phyloP scores from a whole-genome alignment of 352 stramenopile genomes.

The Nothophytophthora sp. region DNA sequence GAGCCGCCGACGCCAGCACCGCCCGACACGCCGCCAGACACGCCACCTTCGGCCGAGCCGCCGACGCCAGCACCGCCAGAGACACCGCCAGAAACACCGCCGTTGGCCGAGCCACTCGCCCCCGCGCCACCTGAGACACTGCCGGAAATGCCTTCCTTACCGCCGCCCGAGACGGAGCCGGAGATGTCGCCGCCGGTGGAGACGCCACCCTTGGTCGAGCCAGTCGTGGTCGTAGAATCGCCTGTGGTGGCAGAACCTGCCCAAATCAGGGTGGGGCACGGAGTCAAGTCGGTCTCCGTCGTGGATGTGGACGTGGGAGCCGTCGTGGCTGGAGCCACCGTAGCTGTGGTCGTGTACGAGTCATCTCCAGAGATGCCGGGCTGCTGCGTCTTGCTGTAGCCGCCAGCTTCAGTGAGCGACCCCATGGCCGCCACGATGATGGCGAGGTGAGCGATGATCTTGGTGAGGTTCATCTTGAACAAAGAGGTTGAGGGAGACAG shows the following conservation, averaged over 20 bases:
- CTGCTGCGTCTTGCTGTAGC: constrained; percentile 7
- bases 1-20: not conserved
- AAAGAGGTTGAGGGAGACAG: constrained; percentile 7
- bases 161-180: not conserved
- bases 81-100: not conserved
- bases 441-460: constrained; percentile 31
- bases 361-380: constrained; percentile 4
- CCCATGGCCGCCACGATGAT: constrained; percentile 20
- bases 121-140: not conserved
- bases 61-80: not conserved
- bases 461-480: constrained; percentile 34
- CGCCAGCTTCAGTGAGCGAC: constrained; percentile 21
- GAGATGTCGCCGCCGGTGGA: not conserved
- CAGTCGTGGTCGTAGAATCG: not conserved
- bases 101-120: constrained; percentile 1
- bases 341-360: constrained; percentile 3
- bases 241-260: no score
- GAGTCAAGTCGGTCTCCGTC: not conserved
- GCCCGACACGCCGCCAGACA: not conserved
- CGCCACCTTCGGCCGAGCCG: not conserved
- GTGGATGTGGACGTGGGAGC: not conserved
- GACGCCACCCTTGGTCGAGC: no score
- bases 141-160: not conserved
- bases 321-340: not conserved
- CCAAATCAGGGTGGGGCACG: no score